phyloP scores from a whole-genome alignment of 495 filamentous ascomycete species.

The Cairneyella variabilis region DNA sequence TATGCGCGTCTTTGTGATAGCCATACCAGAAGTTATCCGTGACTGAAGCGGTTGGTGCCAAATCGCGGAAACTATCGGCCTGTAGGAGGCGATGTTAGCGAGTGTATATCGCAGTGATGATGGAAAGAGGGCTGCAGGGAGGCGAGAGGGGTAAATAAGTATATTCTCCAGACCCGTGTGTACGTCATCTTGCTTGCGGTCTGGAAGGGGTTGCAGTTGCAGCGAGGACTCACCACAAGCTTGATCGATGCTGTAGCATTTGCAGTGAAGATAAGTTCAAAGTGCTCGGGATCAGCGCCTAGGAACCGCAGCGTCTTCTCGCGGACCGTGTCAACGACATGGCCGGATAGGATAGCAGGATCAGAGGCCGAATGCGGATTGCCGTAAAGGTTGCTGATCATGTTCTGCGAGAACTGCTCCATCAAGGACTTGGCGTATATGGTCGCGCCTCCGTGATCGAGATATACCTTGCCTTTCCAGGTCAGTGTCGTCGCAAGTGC shows the following conservation, averaged over 20 bases:
- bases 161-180: too few relatives aligned
- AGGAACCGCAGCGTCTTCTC: conserved; percentile 57
- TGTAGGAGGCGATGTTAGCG: too few relatives aligned
- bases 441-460: conserved; percentile 75
- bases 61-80: conserved; percentile 58
- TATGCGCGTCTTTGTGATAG: conserved; percentile 72
- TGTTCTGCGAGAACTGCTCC: conserved; percentile 51
- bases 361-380: conserved; percentile 73
- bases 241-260: conserved; percentile 70
- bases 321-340: conserved; percentile 56
- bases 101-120: too few relatives aligned
- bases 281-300: conserved; percentile 56
- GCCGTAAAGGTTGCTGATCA: conserved; percentile 59
- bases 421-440: conserved; percentile 63
- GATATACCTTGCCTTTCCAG: conserved; percentile 47
- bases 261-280: conserved; percentile 64
- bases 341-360: conserved; percentile 59
- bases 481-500: background rate
- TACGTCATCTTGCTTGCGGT: too few relatives aligned
- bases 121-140: too few relatives aligned
- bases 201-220: too few relatives aligned
- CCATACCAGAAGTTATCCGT: conserved; percentile 61
- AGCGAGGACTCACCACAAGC: too few relatives aligned
- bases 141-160: too few relatives aligned
- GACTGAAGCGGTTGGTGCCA: conserved; percentile 35